Percentiles rank a stretch among this genome's conserved stretches.
Evolutionary conservation across 1,139 yeast species (phyloP).

Genomic region (Pichia kudriavzevii): DNA sequence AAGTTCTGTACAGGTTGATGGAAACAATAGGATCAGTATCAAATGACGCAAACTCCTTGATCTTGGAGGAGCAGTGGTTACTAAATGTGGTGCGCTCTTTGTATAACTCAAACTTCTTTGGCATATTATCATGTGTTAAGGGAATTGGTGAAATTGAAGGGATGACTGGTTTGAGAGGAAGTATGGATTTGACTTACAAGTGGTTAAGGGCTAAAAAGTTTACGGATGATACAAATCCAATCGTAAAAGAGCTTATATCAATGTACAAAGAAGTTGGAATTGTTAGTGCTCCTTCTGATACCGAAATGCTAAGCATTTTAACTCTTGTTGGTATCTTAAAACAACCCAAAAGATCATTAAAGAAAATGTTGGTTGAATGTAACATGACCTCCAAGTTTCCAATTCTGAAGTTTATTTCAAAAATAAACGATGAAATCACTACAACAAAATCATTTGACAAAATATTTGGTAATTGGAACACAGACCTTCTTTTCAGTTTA

Average conservation of each 20-base stretch:
- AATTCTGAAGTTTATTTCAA: conserved; percentile 23
- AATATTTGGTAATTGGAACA: conserved; percentile 16
- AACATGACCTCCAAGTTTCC: conserved; percentile 39
- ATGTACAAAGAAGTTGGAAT: conserved; percentile 13
- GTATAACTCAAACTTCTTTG: conserved; percentile 21
- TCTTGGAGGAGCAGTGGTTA: conserved; percentile 22
- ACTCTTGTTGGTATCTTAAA: conserved; percentile 35
- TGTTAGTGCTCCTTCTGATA: not conserved
- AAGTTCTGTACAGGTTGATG: conserved; percentile 38
- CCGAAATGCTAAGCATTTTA: conserved; percentile 7
- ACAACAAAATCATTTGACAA: conserved; percentile 1
- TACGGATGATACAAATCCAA: conserved; percentile 1
- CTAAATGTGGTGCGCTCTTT: conserved; percentile 16
- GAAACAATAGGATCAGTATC: conserved; percentile 21
- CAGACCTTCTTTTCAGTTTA: conserved; percentile 12
- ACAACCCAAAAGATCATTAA: conserved; percentile 50
- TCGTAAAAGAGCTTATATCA: conserved; percentile 8
- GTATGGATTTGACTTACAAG: conserved; percentile 35
- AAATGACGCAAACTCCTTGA: conserved; percentile 1
- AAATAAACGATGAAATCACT: conserved; percentile 2
- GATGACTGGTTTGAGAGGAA: conserved; percentile 17
- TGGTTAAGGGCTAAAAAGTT: conserved; percentile 31
- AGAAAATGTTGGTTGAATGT: conserved; percentile 53
- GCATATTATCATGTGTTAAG: conserved; percentile 18
- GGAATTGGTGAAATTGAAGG: conserved; percentile 18